Conservation (phyloP, 371 early-diverging fungal genomes). For the Mortierella sp. region DNA sequence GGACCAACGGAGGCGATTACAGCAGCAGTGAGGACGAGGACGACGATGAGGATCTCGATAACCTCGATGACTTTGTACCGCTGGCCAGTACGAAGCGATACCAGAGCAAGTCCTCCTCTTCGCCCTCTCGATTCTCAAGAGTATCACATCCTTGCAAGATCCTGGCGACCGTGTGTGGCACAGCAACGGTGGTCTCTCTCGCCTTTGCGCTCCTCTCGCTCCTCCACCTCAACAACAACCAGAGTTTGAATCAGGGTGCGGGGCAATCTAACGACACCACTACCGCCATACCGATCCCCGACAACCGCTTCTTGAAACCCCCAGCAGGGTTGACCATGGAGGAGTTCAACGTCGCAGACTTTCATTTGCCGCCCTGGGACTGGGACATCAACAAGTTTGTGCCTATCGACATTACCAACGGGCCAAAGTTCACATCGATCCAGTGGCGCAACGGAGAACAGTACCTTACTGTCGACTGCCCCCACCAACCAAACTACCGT, state of each 20-base stretch:
- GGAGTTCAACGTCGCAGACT: constrained; percentile 35
- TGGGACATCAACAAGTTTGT: constrained; percentile 46
- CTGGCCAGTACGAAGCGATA: constrained; percentile 34
- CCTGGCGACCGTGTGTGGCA: constrained; percentile 36
- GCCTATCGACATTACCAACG: constrained; percentile 48
- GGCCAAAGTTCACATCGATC: constrained; percentile 35
- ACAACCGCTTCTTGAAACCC: constrained; percentile 30
- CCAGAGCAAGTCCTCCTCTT: background rate
- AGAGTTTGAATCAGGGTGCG: background rate
- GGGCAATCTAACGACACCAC: constrained; percentile 9
- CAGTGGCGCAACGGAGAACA: constrained; percentile 45
- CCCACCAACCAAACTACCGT: constrained; percentile 17
- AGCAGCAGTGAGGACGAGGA: constrained; percentile 14
- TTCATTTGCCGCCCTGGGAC: constrained; percentile 47
- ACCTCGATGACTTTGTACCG: constrained; percentile 34
- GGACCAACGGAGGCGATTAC: background rate
- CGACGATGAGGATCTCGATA: constrained; percentile 27
- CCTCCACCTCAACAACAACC: constrained; percentile 32
- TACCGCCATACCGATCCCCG: constrained; percentile 13
- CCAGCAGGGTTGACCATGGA: constrained; percentile 42
- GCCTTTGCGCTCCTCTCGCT: constrained; percentile 46
- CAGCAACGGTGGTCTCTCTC: constrained; percentile 29
- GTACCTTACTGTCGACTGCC: constrained; percentile 38
- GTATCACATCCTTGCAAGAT: constrained; percentile 43
- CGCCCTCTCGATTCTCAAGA: background rate